phyloP scores from a whole-genome alignment of 495 filamentous ascomycete species.

The Lasiosphaeria miniovina region DNA sequence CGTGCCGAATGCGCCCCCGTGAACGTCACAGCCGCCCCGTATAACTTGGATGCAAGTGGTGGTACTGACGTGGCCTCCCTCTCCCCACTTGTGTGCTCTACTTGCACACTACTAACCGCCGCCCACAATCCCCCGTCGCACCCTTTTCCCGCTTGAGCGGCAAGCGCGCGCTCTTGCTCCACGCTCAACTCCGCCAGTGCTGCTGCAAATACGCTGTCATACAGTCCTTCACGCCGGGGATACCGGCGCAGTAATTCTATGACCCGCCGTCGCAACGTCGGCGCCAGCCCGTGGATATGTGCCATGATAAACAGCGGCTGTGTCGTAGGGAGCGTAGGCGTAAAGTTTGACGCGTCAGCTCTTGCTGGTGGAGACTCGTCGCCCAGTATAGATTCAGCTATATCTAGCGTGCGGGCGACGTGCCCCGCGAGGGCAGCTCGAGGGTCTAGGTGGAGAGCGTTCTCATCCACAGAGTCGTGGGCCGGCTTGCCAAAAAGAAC shows the following conservation, averaged over 20 bases:
- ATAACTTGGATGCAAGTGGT: background rate
- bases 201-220: background rate
- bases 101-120: background rate
- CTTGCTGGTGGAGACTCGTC: background rate
- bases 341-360: conserved; percentile 1
- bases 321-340: background rate
- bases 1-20: background rate
- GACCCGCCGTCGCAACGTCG: background rate
- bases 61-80: background rate
- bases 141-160: background rate
- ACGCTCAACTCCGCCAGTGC: background rate
- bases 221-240: background rate
- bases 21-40: background rate
- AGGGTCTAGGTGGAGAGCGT: background rate
- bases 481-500: background rate
- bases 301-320: background rate
- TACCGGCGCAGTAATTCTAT: background rate
- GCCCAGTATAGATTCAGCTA: background rate
- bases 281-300: background rate
- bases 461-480: background rate
- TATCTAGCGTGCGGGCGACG: background rate
- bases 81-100: background rate
- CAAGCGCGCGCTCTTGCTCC: background rate
- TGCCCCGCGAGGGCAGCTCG: background rate
- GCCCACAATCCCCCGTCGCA: background rate